A percentile compares a stretch with the other conserved stretches of the same genome.
Conservation (phyloP, 2,329 filamentous ascomycete genomes). For the Fusarium sp. region DNA sequence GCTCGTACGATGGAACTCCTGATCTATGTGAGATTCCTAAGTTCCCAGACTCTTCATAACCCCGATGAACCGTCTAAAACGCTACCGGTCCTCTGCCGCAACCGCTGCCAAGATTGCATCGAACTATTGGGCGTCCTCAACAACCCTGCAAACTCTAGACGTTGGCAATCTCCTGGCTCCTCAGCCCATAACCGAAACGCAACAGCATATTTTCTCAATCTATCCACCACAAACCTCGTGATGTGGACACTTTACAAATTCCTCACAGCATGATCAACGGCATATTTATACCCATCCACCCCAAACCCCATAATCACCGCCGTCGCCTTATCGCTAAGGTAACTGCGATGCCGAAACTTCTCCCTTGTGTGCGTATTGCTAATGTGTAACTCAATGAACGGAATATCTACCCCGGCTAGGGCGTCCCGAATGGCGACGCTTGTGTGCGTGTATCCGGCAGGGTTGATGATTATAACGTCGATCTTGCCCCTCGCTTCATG, state of each 20-base stretch:
- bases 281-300: neutral
- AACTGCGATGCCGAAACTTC: neutral
- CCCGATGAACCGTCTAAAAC: neutral
- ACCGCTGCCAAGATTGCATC: neutral
- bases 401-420: slow-evolving; percentile 72
- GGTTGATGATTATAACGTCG: slow-evolving; percentile 78
- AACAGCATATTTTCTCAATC: too few relatives aligned
- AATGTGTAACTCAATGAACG: slow-evolving; percentile 53
- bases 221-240: too few relatives aligned
- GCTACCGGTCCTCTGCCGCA: neutral
- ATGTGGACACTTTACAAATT: neutral
- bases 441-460: slow-evolving; percentile 78
- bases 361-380: neutral
- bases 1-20: neutral
- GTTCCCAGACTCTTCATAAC: neutral
- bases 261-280: slow-evolving; percentile 64
- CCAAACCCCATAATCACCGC: neutral
- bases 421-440: slow-evolving; percentile 79
- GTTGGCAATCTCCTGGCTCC: too few relatives aligned
- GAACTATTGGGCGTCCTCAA: neutral
- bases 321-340: neutral
- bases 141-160: too few relatives aligned
- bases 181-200: too few relatives aligned
- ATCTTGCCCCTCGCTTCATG: slow-evolving; percentile 66
- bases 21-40: neutral